A percentile compares a stretch with the other conserved stretches of the same genome.
phyloP scores from a whole-genome alignment of 306 rosid genomes.

The Quercus alba region DNA sequence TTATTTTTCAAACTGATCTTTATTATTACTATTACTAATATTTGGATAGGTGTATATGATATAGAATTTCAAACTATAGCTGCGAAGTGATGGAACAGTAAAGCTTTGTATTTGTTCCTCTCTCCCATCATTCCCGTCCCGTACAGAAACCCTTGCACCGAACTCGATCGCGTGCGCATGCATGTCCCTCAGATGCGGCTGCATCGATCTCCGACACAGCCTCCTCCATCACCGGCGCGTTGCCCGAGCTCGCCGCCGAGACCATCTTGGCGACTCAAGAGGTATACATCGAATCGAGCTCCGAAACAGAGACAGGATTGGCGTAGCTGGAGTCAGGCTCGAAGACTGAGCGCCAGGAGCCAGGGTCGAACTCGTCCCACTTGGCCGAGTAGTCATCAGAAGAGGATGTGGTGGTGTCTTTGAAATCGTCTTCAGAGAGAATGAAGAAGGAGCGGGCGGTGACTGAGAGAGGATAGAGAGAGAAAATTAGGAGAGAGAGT shows the following conservation, averaged over 20 bases:
- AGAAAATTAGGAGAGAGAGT: constrained; percentile 40
- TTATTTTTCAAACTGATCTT: too few relatives aligned
- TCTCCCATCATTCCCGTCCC: constrained; percentile 72
- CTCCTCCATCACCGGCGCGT: constrained; percentile 48
- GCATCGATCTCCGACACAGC: constrained; percentile 58
- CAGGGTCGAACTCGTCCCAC: constrained; percentile 94
- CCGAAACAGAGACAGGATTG: not conserved
- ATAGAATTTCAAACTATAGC: too few relatives aligned
- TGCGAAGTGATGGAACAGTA: constrained; percentile 71
- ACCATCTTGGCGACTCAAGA: constrained; percentile 48
- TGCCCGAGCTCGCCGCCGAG: constrained; percentile 50
- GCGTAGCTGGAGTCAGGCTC: constrained; percentile 44
- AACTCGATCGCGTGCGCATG: constrained; percentile 49
- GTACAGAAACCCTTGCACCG: constrained; percentile 70
- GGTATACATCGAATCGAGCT: constrained; percentile 43
- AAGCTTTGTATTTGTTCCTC: constrained; percentile 59
- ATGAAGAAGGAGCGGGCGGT: constrained; percentile 64
- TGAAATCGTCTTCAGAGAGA: constrained; percentile 75
- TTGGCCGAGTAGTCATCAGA: constrained; percentile 44
- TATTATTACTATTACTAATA: too few relatives aligned
- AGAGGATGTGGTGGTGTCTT: constrained; percentile 22
- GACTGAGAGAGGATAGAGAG: constrained; percentile 34
- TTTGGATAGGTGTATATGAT: too few relatives aligned
- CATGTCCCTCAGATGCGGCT: constrained; percentile 40
- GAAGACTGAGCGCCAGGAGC: constrained; percentile 85